These are phyloP conservation scores for Geotrichum phurueaensis DNA, from an alignment of 1,139 yeast species.

Conservation along the genomic window DNA sequence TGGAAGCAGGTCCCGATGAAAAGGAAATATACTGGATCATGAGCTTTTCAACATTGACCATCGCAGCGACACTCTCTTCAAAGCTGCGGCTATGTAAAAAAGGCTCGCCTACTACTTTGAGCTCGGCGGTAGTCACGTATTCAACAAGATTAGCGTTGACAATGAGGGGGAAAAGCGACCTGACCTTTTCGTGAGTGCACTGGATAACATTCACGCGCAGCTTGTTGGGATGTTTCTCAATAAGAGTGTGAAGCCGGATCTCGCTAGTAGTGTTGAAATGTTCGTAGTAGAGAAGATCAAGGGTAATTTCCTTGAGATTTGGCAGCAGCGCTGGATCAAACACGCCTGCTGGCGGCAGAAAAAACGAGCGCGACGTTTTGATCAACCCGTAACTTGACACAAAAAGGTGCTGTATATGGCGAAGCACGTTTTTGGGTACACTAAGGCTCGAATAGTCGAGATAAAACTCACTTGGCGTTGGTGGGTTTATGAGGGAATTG, in stretches of 20 bases:
- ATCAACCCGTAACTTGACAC: neutral
- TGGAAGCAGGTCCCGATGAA: neutral
- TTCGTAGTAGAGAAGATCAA: neutral
- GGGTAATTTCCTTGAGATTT: neutral
- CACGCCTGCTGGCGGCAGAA: constrained; percentile 1
- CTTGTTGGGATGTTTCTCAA: neutral
- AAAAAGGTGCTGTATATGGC: neutral
- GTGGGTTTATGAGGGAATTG: neutral
- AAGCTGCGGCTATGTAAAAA: neutral
- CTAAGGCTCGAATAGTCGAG: neutral
- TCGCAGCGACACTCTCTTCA: neutral
- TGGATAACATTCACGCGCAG: neutral
- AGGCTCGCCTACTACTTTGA: neutral
- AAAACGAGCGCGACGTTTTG: neutral
- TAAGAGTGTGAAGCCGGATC: neutral
- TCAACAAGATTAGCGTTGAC: neutral
- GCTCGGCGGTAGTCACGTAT: neutral
- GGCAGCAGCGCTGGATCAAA: neutral
- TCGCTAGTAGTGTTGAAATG: neutral
- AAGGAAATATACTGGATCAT: neutral
- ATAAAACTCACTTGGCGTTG: neutral
- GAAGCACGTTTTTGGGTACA: neutral
- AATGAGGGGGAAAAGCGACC: neutral
- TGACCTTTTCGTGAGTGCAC: neutral
- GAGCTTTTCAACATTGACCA: neutral